Evolutionary conservation across 1,284 basidiomycete species (phyloP), one percentile per base, ranked within the genome.

Genomic region (Fomitopsis betulina): DNA sequence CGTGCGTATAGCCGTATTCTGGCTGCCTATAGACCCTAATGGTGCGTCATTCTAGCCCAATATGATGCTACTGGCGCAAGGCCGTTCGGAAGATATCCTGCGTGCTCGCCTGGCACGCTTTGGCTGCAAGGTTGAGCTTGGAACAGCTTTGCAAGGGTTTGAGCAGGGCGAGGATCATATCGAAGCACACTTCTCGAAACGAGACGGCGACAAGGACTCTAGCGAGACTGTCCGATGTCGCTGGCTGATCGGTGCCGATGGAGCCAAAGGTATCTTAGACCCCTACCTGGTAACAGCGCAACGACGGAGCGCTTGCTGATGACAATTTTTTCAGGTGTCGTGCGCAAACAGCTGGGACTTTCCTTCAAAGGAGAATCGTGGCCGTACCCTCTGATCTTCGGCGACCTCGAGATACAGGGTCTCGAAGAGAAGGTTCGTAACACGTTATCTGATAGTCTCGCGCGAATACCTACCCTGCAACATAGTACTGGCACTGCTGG

Each of bases 231-330:
- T 68, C 27, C 57, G 4, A 57, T 58, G n/a, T 55, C 63, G 56
- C 1, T 75, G 65, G 45, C 53, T 78, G 0, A 61, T 77, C 15
- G 76, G 75, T 1, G 65, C 74, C 0, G 75, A 78, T 61, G 76
- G 76, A 10, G 75, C 70, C 12, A 66, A 63, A 65, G 71, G 75
- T 75, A 38, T 19, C 15, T 4, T 25, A 8, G 35, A 37, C 13
- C 35, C 8, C 12, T 6, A 25, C 33, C 21, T 51, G 33, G n/a
- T n/a, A n/a, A n/a, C n/a, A n/a, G n/a, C n/a, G n/a, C n/a, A 40
- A 10, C 17, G 6, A 30, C 12, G 33, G 12, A n/a, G n/a, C n/a
- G n/a, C n/a, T n/a, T n/a, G 54, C 53, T 33, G n/a, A 30, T 30
- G 37, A 6, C 21, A 30, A 17, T n/a, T n/a, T n/a, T n/a, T n/a